These are phyloP conservation scores for Epichloe scottii DNA, from an alignment of 2,329 filamentous ascomycete genomes.

Conservation along the genomic window DNA sequence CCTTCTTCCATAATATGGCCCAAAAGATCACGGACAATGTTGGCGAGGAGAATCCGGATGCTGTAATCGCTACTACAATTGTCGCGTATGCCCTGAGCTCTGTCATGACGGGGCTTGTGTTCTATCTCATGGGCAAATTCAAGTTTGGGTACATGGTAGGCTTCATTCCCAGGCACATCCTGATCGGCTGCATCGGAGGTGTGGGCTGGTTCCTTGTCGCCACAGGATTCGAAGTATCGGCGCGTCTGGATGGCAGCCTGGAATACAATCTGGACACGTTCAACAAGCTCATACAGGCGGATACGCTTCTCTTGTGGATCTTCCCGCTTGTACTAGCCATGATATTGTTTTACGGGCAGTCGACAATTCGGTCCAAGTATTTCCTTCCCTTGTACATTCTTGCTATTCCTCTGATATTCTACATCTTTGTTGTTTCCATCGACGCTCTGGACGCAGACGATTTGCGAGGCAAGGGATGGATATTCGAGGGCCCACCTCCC, in stretches of 20 bases:
- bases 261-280: slow-evolving; percentile 70
- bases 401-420: slow-evolving; percentile 62
- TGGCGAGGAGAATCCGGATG: slow-evolving; percentile 67
- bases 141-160: slow-evolving; percentile 85
- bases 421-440: slow-evolving; percentile 59
- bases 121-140: slow-evolving; percentile 81
- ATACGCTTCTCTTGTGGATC: slow-evolving; percentile 73
- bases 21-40: slow-evolving; percentile 70
- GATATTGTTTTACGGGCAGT: slow-evolving; percentile 62
- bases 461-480: slow-evolving; percentile 69
- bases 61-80: slow-evolving; percentile 89
- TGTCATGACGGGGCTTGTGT: slow-evolving; percentile 79
- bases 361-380: slow-evolving; percentile 67
- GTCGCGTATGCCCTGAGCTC: slow-evolving; percentile 83
- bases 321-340: slow-evolving; percentile 68
- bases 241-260: slow-evolving; percentile 72
- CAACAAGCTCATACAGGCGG: slow-evolving; percentile 55
- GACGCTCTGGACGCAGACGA: slow-evolving; percentile 53
- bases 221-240: slow-evolving; percentile 88
- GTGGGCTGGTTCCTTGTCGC: slow-evolving; percentile 90
- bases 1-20: slow-evolving; percentile 98
- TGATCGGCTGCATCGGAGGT: slow-evolving; percentile 94
- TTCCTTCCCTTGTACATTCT: slow-evolving; percentile 83
- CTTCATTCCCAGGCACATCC: slow-evolving; percentile 91
- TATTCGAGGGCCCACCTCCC: slow-evolving; percentile 75